Percentiles rank a stretch among this genome's conserved stretches.
phyloP scores from a whole-genome alignment of 2,329 filamentous ascomycete genomes.

The Colletotrichum lentis region DNA sequence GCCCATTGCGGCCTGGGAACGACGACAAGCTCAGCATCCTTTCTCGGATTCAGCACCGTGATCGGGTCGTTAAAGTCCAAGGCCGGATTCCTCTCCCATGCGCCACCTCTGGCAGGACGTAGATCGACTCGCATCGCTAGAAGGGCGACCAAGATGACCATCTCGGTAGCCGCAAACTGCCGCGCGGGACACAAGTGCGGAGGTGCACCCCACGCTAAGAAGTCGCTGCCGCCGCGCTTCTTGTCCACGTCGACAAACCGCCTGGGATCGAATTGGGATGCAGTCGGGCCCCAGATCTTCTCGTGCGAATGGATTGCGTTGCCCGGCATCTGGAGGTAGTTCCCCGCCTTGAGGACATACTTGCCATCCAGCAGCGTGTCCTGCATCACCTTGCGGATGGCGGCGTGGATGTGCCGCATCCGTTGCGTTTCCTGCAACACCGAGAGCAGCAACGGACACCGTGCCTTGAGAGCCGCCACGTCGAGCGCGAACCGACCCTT shows the following conservation, averaged over 20 bases:
- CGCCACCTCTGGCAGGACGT: too few species aligned
- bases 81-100: too few species aligned
- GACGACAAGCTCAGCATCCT: too few species aligned
- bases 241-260: slow-evolving; percentile 38
- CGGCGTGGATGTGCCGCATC: slow-evolving; percentile 41
- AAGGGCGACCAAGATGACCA: too few species aligned
- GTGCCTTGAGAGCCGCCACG: slow-evolving; percentile 45
- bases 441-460: slow-evolving; percentile 49
- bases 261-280: slow-evolving; percentile 40
- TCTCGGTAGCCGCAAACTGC: too few species aligned
- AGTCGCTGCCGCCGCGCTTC: not conserved
- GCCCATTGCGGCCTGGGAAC: too few species aligned
- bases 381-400: slow-evolving; percentile 44
- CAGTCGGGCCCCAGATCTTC: slow-evolving; percentile 44
- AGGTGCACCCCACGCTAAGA: too few species aligned
- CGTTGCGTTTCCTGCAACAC: slow-evolving; percentile 50
- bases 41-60: too few species aligned
- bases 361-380: slow-evolving; percentile 49
- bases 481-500: slow-evolving; percentile 42
- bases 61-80: too few species aligned
- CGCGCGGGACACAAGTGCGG: too few species aligned
- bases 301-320: slow-evolving; percentile 40
- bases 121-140: too few species aligned
- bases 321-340: slow-evolving; percentile 48
- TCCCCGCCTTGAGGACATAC: slow-evolving; percentile 50